These are phyloP conservation scores for Hyaloraphidium curvatum DNA, from an alignment of 192 early-diverging fungal species.

Conservation along the genomic window DNA sequence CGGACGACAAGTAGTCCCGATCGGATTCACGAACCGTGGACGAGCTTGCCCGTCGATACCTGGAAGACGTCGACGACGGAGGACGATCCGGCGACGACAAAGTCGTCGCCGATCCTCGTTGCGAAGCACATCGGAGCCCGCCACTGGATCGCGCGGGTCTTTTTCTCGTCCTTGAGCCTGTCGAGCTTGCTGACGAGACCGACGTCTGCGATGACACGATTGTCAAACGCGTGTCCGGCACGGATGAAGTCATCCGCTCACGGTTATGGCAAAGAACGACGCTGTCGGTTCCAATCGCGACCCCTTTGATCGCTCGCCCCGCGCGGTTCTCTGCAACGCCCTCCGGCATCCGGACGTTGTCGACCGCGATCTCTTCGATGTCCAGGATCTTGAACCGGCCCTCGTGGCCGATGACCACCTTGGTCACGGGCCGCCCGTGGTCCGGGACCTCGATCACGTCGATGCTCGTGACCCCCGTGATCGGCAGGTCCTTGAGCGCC, in stretches of 20 bases:
- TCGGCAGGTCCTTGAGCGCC: slow-evolving; percentile 19
- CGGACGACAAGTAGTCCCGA: slow-evolving; percentile 21
- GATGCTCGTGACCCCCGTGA: slow-evolving; percentile 9
- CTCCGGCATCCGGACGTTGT: neutral
- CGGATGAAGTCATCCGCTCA: neutral
- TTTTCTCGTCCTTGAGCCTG: neutral
- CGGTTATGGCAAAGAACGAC: neutral
- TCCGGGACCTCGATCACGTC: slow-evolving; percentile 23
- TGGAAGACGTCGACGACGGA: slow-evolving; percentile 31
- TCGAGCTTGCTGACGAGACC: neutral
- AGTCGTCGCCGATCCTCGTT: slow-evolving; percentile 23
- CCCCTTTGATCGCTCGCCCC: neutral
- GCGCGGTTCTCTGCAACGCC: neutral
- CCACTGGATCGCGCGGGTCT: neutral
- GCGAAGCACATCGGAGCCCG: neutral
- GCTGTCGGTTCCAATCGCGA: neutral
- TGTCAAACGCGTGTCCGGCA: neutral
- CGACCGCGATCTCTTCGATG: slow-evolving; percentile 10
- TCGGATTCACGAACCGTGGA: slow-evolving; percentile 36
- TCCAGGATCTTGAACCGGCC: slow-evolving; percentile 20
- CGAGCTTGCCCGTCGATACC: slow-evolving; percentile 23
- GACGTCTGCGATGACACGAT: neutral
- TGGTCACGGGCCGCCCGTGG: slow-evolving; percentile 12
- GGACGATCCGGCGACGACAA: slow-evolving; percentile 23
- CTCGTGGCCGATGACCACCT: slow-evolving; percentile 14